Base-by-base conservation (phyloP, 768 basidiomycete species). In the Arthromyces matolae region DNA sequence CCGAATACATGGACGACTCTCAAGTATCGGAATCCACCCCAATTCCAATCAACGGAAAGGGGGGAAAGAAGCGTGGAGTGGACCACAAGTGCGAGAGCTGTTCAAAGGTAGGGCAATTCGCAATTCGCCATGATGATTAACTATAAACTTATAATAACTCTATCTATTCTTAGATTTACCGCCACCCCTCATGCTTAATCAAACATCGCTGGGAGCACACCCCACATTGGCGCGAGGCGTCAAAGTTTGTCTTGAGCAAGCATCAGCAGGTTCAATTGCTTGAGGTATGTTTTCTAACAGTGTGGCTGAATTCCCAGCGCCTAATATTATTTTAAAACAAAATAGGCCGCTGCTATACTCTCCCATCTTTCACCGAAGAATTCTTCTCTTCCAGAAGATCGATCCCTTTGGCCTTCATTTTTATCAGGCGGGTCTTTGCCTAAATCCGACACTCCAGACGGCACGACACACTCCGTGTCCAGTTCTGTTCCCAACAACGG, bases 161-260 rank as follows among this genome's bases (percentile, higher is more conserved):
- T 22, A 46, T 34, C 27, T 40, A 41, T 45, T 35, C 24, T 32
- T 61, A 89, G 87, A 82, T 89, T 31, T 92, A 90, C 65, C 83
- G 87, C 43, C 94, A 98, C 67, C 93, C 93, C 2, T 91, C 89
- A 10, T 97, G 94, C 67, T 74, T 98, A 39, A 89, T 94, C 67
- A 97, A 97, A 67, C 95, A 98, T 62, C 87, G 95, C 27, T 98
- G 95, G 95, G 94, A 97, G 61, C 92, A 95, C 62, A 91, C 89
- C 27, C 89, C 90, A 16, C 93, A 96, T 60, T 98, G 95, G 95
- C 85, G 88, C 35, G 90, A 93, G 63, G 88, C 93, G 14, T 73
- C 86, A 55, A 91, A 93, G 64, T 84, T 93, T 58, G 81, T 93
- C 25, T 73, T 97, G 49, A 90, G 86, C 67, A 98, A 97, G 69